Evolutionary conservation across 306 rosid species (phyloP).

Genomic region (Acacia confusa): DNA sequence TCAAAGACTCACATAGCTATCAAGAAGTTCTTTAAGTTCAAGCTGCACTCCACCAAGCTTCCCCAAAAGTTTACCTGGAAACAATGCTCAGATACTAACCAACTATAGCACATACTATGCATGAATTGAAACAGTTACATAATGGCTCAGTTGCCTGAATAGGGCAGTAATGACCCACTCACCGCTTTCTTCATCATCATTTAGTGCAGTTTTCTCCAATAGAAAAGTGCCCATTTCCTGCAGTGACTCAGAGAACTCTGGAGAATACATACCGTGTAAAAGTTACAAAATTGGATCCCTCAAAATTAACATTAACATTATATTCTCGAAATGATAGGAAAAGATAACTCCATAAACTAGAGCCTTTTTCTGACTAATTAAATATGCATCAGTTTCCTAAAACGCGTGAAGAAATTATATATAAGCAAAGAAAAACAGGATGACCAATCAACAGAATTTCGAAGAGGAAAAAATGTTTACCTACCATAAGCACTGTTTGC

Average conservation of each 20-base stretch:
- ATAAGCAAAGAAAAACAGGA: constrained; percentile 2
- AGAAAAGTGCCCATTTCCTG: constrained; percentile 85
- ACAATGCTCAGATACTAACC: constrained; percentile 18
- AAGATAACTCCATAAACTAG: background rate
- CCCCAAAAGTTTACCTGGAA: constrained; percentile 70
- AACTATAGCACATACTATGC: constrained; percentile 34
- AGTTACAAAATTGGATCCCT: background rate
- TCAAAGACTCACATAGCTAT: constrained; percentile 71
- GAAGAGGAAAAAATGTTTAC: constrained; percentile 37
- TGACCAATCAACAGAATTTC: constrained; percentile 6
- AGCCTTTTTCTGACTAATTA: constrained; percentile 4
- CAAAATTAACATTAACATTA: constrained; percentile 4
- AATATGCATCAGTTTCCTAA: constrained; percentile 11
- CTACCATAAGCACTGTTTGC: constrained; percentile 89
- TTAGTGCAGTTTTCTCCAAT: constrained; percentile 55
- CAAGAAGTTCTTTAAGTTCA: constrained; percentile 82
- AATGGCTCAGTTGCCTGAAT: constrained; percentile 20
- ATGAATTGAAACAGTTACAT: constrained; percentile 36
- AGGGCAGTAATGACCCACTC: constrained; percentile 38
- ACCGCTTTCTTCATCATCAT: constrained; percentile 65
- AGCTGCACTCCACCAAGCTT: constrained; percentile 74
- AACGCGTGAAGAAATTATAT: background rate
- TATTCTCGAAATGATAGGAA: constrained; percentile 6
- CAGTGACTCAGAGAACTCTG: constrained; percentile 90
- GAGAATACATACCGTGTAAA: constrained; percentile 32